These are phyloP conservation scores for Stephanodiscus triporus DNA, from an alignment of 108 stramenopile genomes.

Conservation along the genomic window DNA sequence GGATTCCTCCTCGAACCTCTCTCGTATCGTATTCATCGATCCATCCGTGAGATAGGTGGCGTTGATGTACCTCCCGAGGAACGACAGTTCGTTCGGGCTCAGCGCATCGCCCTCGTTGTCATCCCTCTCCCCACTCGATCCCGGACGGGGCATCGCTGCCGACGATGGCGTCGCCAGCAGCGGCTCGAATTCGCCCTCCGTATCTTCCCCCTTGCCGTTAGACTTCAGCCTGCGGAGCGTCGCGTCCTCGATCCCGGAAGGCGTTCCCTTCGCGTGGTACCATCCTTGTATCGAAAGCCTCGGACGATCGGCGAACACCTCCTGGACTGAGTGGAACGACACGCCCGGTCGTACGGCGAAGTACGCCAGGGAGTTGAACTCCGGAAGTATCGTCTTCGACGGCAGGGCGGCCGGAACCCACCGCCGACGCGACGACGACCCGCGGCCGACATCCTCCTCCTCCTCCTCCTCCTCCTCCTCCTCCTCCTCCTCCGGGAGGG, in stretches of 20 bases:
- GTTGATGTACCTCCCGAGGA: conserved; percentile 72
- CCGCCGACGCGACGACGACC: background rate
- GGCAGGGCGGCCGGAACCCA: conserved; percentile 63
- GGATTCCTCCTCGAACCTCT: conserved; percentile 81
- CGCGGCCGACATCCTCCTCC: background rate
- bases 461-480: background rate
- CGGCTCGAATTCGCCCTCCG: conserved; percentile 38
- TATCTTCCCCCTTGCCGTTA: conserved; percentile 42
- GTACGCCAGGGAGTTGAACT: conserved; percentile 91
- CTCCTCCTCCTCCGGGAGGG: conserved; percentile 31
- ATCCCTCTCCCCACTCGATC: conserved; percentile 1
- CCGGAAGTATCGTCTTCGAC: conserved; percentile 75
- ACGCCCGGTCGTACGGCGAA: conserved; percentile 90
- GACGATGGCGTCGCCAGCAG: conserved; percentile 8
- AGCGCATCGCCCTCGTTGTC: conserved; percentile 30
- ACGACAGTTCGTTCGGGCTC: conserved; percentile 56
- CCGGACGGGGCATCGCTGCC: background rate
- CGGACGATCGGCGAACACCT: conserved; percentile 92
- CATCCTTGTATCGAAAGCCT: conserved; percentile 91
- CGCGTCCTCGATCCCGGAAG: conserved; percentile 63
- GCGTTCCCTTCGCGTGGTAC: conserved; percentile 77
- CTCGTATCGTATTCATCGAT: conserved; percentile 68
- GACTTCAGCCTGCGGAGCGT: conserved; percentile 78
- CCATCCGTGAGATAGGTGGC: conserved; percentile 60
- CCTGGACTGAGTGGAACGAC: conserved; percentile 96